Percentiles rank a stretch among this genome's conserved stretches.
phyloP scores from a whole-genome alignment of 176 grass and related monocot genomes.

The Guadua angustifolia region DNA sequence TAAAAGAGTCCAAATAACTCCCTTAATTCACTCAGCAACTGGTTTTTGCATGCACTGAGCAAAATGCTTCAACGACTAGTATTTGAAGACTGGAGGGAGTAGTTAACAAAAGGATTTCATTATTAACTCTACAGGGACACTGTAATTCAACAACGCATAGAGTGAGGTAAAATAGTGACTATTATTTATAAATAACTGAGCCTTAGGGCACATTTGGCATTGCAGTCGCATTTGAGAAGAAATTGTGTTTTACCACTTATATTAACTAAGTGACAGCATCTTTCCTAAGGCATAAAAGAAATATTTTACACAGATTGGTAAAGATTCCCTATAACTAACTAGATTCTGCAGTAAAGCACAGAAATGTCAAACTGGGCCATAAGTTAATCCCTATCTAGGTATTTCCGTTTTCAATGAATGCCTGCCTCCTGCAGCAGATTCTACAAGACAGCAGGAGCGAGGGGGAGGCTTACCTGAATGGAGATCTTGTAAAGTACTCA shows the following conservation, averaged over 20 bases:
- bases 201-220: slow-evolving; percentile 2
- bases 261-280: slow-evolving; percentile 24
- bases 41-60: too few species aligned
- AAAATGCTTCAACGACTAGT: too few species aligned
- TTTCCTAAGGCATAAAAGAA: slow-evolving; percentile 20
- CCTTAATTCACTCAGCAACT: too few species aligned
- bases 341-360: slow-evolving; percentile 12
- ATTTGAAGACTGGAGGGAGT: too few species aligned
- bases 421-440: slow-evolving; percentile 19
- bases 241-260: slow-evolving; percentile 25
- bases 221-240: not conserved
- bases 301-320: slow-evolving; percentile 4
- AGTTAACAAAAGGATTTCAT: slow-evolving; percentile 25
- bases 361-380: slow-evolving; percentile 21
- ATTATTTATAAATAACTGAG: not conserved
- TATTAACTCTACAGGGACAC: slow-evolving; percentile 20
- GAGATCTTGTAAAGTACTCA: slow-evolving; percentile 99
- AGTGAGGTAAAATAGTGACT: not conserved
- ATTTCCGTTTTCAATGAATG: slow-evolving; percentile 31
- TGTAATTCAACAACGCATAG: not conserved
- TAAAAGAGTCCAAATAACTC: too few species aligned
- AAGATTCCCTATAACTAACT: not conserved
- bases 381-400: slow-evolving; percentile 18
- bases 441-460: not conserved
- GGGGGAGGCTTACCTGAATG: slow-evolving; percentile 77